A percentile compares a stretch with the other conserved stretches of the same genome.
phyloP scores from a whole-genome alignment of 306 rosid species.

The Prunus mongolica region DNA sequence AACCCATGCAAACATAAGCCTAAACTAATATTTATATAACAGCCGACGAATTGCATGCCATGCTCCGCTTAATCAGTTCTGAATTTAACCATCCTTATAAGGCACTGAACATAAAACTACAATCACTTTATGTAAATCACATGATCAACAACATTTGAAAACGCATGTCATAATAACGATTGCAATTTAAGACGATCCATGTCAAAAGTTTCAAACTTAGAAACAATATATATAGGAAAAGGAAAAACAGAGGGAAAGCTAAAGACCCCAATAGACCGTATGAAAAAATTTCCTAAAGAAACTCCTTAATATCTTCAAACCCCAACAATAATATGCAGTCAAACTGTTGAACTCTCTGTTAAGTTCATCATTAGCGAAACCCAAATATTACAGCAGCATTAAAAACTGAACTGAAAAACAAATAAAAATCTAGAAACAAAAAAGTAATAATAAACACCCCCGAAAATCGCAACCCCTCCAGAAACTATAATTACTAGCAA shows the following conservation, averaged over 20 bases:
- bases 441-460: neutral
- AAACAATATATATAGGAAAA: too few species aligned
- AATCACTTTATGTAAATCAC: too few species aligned
- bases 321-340: neutral
- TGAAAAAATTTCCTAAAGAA: neutral
- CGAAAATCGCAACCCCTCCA: neutral
- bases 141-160: too few species aligned
- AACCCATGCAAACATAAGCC: neutral
- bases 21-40: too few species aligned
- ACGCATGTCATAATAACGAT: neutral
- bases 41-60: too few species aligned
- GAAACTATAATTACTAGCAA: neutral
- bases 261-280: neutral
- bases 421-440: neutral
- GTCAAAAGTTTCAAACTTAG: neutral
- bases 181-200: neutral
- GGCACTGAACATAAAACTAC: neutral
- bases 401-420: neutral
- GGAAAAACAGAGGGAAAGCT: neutral
- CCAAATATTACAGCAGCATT: neutral
- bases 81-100: neutral
- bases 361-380: neutral
- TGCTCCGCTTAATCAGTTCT: too few species aligned
- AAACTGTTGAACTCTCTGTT: too few species aligned
- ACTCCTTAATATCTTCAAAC: neutral